Base-by-base conservation (phyloP, 768 basidiomycete species). In the Russula griseocarnosa region DNA sequence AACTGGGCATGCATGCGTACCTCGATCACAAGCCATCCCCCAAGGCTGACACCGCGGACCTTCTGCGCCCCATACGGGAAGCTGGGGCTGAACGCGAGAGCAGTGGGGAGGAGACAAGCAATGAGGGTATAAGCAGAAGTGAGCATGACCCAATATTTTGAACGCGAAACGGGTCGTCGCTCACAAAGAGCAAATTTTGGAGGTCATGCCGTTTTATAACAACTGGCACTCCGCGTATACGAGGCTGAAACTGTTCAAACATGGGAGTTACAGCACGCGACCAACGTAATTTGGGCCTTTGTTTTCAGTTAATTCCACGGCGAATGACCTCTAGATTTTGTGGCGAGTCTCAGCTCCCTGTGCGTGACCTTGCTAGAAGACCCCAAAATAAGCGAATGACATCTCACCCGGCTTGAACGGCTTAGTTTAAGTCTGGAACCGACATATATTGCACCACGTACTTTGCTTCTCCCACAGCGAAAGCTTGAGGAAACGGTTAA, bases 1-100 rank as follows among this genome's bases (percentile, higher is more conserved):
- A 36, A 18, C 38, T 40, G 38, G 16, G 51, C 11, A 14, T 10
- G n/a, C 11, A 18, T 13, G 65, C 76, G 32, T 47, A 81, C 82
- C 75, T 82, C 82, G 24, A 82, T 73, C 6, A 84, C 74, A 42
- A 84, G 79, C 83, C 83, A 84, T 6, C 83, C 83, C 83, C 91
- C 92, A 36, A 93, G 81, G 76, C 87, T 93, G 64, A 93, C 91
- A 62, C 92, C 92, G 20, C 91, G 84, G 53, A 93, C 85, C 70
- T 86, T 89, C 75, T 82, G 65, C 5, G 81, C 79, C 22, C 90
- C 90, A 67, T 93, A 93, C 13, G 87, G 81, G 70, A 92, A 93
- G 63, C 84, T 81, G 18, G 82, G 82, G 46, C 73, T 75, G 66
- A 86, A 65, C 14, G 59, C 58, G 49, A 55, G 42, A 36, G 46